phyloP scores from a whole-genome alignment of 345 rosid genomes.

The Turritis glabra region DNA sequence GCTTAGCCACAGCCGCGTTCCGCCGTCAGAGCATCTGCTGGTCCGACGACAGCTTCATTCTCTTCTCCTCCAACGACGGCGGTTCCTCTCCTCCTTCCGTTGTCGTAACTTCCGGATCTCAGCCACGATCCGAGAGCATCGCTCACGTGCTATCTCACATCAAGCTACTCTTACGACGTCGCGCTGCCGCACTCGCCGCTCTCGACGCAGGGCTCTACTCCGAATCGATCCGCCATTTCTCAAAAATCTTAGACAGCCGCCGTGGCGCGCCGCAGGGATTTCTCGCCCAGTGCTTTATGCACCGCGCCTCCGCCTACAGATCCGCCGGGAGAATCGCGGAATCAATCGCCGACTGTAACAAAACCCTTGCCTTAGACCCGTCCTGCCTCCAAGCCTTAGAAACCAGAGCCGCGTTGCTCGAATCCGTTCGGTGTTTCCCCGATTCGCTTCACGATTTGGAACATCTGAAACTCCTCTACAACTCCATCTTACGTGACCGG shows the following conservation, averaged over 20 bases:
- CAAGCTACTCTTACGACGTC: constrained; percentile 85
- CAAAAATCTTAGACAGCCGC: constrained; percentile 89
- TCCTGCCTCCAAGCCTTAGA: constrained; percentile 84
- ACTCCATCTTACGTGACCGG: constrained; percentile 86
- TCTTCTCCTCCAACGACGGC: constrained; percentile 41
- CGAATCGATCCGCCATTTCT: constrained; percentile 93
- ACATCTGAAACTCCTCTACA: constrained; percentile 84
- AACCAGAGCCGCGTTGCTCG: constrained; percentile 77
- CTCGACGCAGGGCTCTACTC: constrained; percentile 83
- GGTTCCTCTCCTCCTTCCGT: constrained; percentile 36
- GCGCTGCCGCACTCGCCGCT: constrained; percentile 90
- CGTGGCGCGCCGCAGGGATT: constrained; percentile 87
- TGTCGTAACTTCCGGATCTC: constrained; percentile 48
- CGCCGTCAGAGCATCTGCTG: constrained; percentile 86
- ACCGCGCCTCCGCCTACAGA: constrained; percentile 81
- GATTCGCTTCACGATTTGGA: constrained; percentile 94
- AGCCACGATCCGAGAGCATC: constrained; percentile 65
- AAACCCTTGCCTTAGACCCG: constrained; percentile 80
- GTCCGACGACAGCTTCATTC: constrained; percentile 89
- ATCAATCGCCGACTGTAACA: constrained; percentile 89
- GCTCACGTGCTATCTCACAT: constrained; percentile 75
- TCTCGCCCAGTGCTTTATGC: constrained; percentile 83
- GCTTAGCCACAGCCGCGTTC: constrained; percentile 91
- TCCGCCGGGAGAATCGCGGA: constrained; percentile 83
- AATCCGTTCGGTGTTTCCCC: constrained; percentile 80